These are phyloP conservation scores for Vanrija humicola DNA, from an alignment of 1,284 basidiomycete species.

Conservation along the genomic window DNA sequence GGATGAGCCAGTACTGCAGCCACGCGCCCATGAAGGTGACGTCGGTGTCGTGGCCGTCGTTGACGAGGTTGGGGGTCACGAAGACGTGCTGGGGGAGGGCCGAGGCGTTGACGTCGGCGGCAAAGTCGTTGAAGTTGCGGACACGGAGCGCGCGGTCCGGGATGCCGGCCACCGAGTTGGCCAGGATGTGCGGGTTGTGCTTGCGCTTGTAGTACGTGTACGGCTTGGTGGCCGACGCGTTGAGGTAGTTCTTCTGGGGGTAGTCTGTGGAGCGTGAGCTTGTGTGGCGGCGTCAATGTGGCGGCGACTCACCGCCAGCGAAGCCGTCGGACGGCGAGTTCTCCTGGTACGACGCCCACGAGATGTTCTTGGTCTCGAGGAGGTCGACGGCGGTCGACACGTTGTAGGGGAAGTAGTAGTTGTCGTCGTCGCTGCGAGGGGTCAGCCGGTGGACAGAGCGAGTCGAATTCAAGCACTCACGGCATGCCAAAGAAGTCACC, in stretches of 20 bases:
- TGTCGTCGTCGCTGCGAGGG: conserved; percentile 46
- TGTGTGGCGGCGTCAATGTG: no score
- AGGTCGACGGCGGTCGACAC: conserved; percentile 63
- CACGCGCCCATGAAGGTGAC: conserved; percentile 55
- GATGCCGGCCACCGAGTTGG: conserved; percentile 53
- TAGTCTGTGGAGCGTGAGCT: conserved; percentile 36
- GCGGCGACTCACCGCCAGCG: conserved; percentile 8
- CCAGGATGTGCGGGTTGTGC: conserved; percentile 60
- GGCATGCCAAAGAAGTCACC: conserved; percentile 60
- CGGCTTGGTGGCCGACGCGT: conserved; percentile 33
- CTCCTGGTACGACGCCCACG: conserved; percentile 53
- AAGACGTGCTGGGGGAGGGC: conserved; percentile 61
- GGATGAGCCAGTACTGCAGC: conserved; percentile 57
- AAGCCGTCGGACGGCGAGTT: conserved; percentile 60
- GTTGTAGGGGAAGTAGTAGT: conserved; percentile 41
- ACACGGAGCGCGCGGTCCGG: conserved; percentile 53
- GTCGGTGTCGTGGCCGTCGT: conserved; percentile 60
- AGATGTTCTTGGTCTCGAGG: conserved; percentile 58
- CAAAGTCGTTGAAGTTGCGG: conserved; percentile 56
- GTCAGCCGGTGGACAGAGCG: not conserved
- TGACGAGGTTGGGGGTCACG: conserved; percentile 62
- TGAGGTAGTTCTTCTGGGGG: conserved; percentile 53
- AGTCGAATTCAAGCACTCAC: not conserved
- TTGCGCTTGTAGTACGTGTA: conserved; percentile 55
- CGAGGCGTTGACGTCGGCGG: conserved; percentile 51